Evolutionary conservation across 805 yeast genomes (phyloP).

Genomic region (Tetrapisispora arboricola): DNA sequence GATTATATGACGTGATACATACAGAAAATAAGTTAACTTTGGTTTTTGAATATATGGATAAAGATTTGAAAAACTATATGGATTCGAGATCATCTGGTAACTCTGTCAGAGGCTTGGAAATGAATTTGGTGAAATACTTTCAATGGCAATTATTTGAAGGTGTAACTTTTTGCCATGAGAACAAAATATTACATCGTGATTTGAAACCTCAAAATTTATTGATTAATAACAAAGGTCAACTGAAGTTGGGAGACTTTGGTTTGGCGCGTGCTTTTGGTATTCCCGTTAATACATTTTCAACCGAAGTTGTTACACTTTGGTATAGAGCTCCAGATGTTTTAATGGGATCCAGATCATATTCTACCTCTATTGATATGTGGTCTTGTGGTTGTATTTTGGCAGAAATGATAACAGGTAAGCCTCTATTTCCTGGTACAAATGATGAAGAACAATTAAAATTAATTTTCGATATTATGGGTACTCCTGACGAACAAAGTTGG

Average conservation of each 20-base stretch:
- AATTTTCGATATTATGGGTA: conserved; percentile 85
- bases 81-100: conserved; percentile 42
- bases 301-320: conserved; percentile 97
- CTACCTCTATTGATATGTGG: conserved; percentile 99
- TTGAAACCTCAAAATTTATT: conserved; percentile 92
- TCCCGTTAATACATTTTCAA: conserved; percentile 92
- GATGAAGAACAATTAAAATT: conserved; percentile 95
- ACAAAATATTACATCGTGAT: conserved; percentile 89
- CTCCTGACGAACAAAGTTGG: conserved; percentile 90
- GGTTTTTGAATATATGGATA: conserved; percentile 87
- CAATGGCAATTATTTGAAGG: conserved; percentile 90
- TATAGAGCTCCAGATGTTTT: conserved; percentile 94
- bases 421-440: conserved; percentile 93
- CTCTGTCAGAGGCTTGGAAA: conserved; percentile 29
- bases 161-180: conserved; percentile 86
- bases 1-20: conserved; percentile 88
- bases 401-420: conserved; percentile 93
- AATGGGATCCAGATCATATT: conserved; percentile 92
- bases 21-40: conserved; percentile 89
- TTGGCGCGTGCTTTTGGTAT: conserved; percentile 96
- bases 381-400: conserved; percentile 96
- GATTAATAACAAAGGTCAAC: conserved; percentile 90
- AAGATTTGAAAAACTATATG: conserved; percentile 95
- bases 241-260: conserved; percentile 88
- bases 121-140: conserved; percentile 70